A percentile compares a stretch with the other conserved stretches of the same genome.
Evolutionary conservation across 768 basidiomycete genomes (phyloP).

Genomic region (Mycena galericulata): DNA sequence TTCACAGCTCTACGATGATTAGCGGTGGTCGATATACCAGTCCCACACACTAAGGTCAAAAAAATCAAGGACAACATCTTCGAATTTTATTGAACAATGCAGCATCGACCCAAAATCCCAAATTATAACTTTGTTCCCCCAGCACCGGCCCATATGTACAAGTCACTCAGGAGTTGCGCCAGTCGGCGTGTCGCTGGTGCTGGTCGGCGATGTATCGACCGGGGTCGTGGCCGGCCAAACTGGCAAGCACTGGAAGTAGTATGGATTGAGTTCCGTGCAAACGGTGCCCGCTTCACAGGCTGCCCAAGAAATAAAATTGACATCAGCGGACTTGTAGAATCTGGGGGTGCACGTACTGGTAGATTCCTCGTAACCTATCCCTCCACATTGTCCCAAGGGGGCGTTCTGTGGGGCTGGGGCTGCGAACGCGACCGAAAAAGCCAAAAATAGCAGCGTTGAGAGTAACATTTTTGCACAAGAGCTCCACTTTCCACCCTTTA

Average conservation of each 20-base stretch:
- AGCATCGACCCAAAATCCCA: conserved; percentile 10
- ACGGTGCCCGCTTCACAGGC: conserved; percentile 5
- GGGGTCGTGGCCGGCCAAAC: neutral
- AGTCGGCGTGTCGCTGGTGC: neutral
- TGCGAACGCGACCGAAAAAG: conserved; percentile 14
- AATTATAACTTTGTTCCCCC: neutral
- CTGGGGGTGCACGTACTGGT: conserved; percentile 11
- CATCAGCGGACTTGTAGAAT: conserved; percentile 11
- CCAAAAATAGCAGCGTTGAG: conserved; percentile 13
- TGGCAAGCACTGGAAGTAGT: neutral
- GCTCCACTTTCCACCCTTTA: conserved; percentile 17
- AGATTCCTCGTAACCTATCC: conserved; percentile 10
- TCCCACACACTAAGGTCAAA: too few species aligned
- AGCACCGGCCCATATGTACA: conserved; percentile 5
- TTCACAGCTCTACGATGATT: too few species aligned
- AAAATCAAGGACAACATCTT: too few species aligned
- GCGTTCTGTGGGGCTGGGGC: conserved; percentile 4
- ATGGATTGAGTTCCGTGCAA: too few species aligned
- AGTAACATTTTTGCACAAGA: conserved; percentile 15
- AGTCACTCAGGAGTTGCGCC: neutral
- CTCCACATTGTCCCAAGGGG: conserved; percentile 24
- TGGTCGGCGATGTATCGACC: neutral
- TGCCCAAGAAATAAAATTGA: conserved; percentile 2
- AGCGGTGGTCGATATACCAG: too few species aligned
- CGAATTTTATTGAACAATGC: too few species aligned